These are phyloP conservation scores for Ceratocystis huliohia DNA, from an alignment of 2,329 filamentous ascomycete genomes.

Conservation along the genomic window DNA sequence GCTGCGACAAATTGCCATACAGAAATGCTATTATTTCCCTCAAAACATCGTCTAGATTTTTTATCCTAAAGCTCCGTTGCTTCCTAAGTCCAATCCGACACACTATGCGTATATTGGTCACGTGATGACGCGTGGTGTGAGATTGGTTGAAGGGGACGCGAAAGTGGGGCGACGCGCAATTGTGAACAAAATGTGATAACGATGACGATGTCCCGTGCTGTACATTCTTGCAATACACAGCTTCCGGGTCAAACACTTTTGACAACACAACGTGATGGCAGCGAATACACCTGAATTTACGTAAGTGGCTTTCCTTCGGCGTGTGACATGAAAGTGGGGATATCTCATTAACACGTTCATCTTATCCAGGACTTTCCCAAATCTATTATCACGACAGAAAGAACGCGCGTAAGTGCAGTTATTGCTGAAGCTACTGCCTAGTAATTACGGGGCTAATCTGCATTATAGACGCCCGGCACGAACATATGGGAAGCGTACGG, in stretches of 20 bases:
- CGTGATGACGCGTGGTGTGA: constrained; percentile 19
- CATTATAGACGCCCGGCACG: constrained; percentile 24
- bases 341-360: neutral
- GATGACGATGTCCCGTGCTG: neutral
- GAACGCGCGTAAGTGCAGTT: constrained; percentile 13
- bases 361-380: constrained; percentile 10
- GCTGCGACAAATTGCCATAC: too few species aligned
- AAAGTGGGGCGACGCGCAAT: constrained; percentile 17
- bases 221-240: neutral
- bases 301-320: neutral
- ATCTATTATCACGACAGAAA: constrained; percentile 14
- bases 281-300: neutral
- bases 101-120: neutral
- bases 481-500: constrained; percentile 32
- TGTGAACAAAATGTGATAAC: neutral
- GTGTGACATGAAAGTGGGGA: neutral
- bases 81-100: too few species aligned
- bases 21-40: neutral
- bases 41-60: neutral
- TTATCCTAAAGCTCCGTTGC: too few species aligned
- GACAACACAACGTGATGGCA: neutral
- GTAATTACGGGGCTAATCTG: neutral
- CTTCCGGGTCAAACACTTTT: neutral
- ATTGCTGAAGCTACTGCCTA: neutral
- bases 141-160: neutral